Conservation (phyloP, 2,329 filamentous ascomycete species). For the Blastomyces silverae region DNA sequence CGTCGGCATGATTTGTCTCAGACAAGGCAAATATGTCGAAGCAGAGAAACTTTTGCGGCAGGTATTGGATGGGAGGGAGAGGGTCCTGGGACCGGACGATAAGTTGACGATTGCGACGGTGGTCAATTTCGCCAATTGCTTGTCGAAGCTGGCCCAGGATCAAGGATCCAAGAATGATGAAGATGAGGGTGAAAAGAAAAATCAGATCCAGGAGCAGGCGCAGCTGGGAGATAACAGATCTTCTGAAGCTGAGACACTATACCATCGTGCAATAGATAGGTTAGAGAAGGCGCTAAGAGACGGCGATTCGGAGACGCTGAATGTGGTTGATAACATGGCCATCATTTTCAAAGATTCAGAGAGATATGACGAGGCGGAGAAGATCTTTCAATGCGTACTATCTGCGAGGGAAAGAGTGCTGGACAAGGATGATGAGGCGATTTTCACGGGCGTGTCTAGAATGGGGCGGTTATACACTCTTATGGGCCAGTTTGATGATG, state of each 20-base stretch:
- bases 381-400: background rate
- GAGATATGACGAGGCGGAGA: background rate
- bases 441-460: background rate
- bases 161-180: background rate
- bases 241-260: background rate
- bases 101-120: background rate
- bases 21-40: background rate
- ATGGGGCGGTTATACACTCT: background rate
- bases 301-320: background rate
- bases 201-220: background rate
- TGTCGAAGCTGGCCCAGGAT: background rate
- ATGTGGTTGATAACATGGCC: background rate
- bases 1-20: background rate
- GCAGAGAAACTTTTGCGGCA: background rate
- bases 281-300: background rate
- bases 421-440: background rate
- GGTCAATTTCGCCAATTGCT: background rate
- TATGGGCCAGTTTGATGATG: background rate
- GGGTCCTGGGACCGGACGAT: background rate
- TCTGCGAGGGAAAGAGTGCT: background rate
- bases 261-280: background rate
- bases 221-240: background rate
- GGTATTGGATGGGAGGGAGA: background rate
- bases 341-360: background rate
- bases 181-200: background rate